phyloP scores from a whole-genome alignment of 441 rosid species.

The Populus hybrid region DNA sequence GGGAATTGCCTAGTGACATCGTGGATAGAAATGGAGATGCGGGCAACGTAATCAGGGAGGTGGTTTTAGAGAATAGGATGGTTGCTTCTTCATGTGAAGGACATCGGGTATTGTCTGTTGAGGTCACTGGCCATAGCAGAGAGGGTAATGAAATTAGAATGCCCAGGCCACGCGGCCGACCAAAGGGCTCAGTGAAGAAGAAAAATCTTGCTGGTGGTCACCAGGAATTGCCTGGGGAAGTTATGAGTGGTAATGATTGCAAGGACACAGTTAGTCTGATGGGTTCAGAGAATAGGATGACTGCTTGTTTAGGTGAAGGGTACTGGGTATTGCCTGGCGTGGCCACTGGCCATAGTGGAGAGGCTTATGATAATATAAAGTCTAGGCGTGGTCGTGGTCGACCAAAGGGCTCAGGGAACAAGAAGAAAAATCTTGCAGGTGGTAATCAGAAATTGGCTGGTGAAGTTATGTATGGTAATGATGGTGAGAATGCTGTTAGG shows the following conservation, averaged over 20 bases:
- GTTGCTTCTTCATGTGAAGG: neutral
- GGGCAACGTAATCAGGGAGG: neutral
- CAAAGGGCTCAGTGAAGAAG: neutral
- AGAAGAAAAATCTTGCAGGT: neutral
- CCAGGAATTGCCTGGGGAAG: neutral
- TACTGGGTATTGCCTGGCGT: neutral
- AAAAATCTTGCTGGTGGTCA: neutral
- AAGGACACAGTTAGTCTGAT: neutral
- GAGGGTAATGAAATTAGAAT: neutral
- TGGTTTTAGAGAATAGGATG: neutral
- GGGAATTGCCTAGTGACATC: neutral
- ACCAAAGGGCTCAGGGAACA: neutral
- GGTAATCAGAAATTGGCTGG: neutral
- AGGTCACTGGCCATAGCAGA: neutral
- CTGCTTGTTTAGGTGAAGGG: neutral
- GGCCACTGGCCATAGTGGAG: neutral
- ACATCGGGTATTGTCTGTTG: neutral
- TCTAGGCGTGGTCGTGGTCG: neutral
- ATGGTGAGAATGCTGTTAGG: neutral
- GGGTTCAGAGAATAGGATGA: neutral
- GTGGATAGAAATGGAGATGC: neutral
- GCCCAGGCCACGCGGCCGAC: slow-evolving; percentile 11
- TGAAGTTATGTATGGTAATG: neutral
- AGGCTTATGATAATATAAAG: neutral
- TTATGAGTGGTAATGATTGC: neutral